Conservation (phyloP, 83 land plant genomes). For the Thuja plicata region DNA sequence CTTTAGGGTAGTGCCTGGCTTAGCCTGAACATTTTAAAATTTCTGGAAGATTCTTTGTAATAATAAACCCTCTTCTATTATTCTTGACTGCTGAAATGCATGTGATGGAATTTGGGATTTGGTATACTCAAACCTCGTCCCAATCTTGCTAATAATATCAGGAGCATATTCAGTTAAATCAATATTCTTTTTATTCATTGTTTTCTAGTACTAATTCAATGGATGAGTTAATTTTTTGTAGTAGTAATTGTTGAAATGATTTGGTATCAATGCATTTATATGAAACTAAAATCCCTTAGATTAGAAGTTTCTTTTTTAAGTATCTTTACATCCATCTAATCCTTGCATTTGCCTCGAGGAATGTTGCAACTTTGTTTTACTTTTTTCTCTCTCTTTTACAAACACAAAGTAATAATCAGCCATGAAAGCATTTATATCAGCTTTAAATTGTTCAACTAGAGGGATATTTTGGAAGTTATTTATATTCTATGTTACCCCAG, state of each 20-base stretch:
- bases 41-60: conserved; percentile 9
- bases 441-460: too few relatives aligned
- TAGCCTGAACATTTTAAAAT: background rate
- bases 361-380: background rate
- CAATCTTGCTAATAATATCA: background rate
- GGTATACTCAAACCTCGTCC: background rate
- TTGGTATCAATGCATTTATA: background rate
- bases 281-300: too few relatives aligned
- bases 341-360: background rate
- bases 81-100: background rate
- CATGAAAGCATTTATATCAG: too few relatives aligned
- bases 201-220: background rate
- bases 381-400: background rate
- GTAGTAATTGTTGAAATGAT: background rate
- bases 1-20: background rate
- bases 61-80: background rate
- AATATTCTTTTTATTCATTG: background rate
- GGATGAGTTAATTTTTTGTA: background rate
- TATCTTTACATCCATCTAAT: background rate
- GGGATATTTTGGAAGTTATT: too few relatives aligned
- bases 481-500: too few relatives aligned
- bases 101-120: background rate
- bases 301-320: background rate
- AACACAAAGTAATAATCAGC: background rate
- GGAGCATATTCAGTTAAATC: conserved; percentile 2